A percentile compares a stretch with the other conserved stretches of the same genome.
These are phyloP conservation scores for Monosporozyma unispora DNA, from an alignment of 805 yeast genomes.

Conservation along the genomic window DNA sequence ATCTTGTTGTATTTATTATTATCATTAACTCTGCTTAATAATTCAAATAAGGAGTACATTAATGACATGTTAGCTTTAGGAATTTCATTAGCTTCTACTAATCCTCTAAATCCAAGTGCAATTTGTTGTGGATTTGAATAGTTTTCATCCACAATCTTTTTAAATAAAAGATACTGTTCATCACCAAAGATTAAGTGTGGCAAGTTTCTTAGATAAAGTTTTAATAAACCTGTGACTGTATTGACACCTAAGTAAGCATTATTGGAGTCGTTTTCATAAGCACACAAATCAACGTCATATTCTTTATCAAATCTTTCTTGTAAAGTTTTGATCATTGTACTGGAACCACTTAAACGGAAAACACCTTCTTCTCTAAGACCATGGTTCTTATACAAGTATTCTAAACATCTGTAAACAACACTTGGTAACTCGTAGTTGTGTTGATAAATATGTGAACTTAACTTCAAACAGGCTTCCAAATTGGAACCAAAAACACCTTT, in stretches of 20 bases:
- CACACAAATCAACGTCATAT: conserved; percentile 59
- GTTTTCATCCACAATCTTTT: conserved; percentile 27
- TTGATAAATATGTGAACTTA: conserved; percentile 39
- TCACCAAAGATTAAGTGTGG: conserved; percentile 62
- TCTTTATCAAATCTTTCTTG: conserved; percentile 60
- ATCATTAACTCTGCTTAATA: conserved; percentile 54
- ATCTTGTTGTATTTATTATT: conserved; percentile 63
- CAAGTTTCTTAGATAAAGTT: conserved; percentile 70
- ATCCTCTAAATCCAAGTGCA: conserved; percentile 27
- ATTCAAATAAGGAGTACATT: conserved; percentile 55
- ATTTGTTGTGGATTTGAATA: conserved; percentile 24
- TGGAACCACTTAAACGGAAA: conserved; percentile 84
- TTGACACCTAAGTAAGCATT: conserved; percentile 53
- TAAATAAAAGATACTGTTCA: conserved; percentile 35
- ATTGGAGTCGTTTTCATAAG: conserved; percentile 21
- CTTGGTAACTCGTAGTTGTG: conserved; percentile 48
- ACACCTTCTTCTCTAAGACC: conserved; percentile 87
- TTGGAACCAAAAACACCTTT: conserved; percentile 54
- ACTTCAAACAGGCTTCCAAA: conserved; percentile 39
- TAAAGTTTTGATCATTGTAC: conserved; percentile 59
- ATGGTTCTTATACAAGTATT: conserved; percentile 51
- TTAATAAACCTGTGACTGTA: conserved; percentile 78
- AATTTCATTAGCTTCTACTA: conserved; percentile 29
- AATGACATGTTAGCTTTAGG: conserved; percentile 52
- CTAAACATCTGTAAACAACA: conserved; percentile 66